Evolutionary conservation across 2,329 filamentous ascomycete species (phyloP), one percentile per base, ranked within the genome.

Genomic region (Trichoderma gracile): DNA sequence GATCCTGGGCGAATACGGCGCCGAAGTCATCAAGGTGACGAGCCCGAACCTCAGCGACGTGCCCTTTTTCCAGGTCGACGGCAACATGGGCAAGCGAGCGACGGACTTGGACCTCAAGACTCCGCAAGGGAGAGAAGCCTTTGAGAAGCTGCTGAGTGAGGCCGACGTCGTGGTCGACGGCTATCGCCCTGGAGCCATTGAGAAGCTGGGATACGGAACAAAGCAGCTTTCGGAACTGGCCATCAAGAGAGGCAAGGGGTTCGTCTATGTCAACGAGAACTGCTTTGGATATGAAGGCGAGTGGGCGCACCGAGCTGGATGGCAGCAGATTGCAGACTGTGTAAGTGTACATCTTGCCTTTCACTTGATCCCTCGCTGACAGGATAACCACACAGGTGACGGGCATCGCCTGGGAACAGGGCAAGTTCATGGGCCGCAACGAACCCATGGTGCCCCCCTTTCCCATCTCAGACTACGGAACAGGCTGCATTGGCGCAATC

Each of bases 1-100:
- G 33, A 87, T 87, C 1, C 81, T 93, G 0, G 89, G 87, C n/a
- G 89, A 91, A 67, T 89, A 92, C 71, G 90, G 90, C 2, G 90
- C 90, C 8, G 84, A 88, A 60, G 89, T 93, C 0, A 81, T 93
- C 68, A 90, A 91, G 70, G 81, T 92, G 52, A 92, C 89, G 3
- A 86, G 85, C 8, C 84, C 87, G 0, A 78, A 85, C 52, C 79
- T 92, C n/a, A 84, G 85, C 5, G 89, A 91, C 66, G 86, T 91
- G 1, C 87, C 88, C 0, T 89, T 89, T 75, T 90, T 90, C 74
- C 88, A 91, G 69, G 83, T 90, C 1, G 89, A 91, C 68, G 85
- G 87, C 14, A 91, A 91, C 71, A 85, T 87, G 71, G 89, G 89
- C 25, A 92, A 92, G 73, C 87, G 88, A 67, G 82, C 86, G 0